Conservation (phyloP, 140 eudicot genomes). For the Bidens hawaiensis region DNA sequence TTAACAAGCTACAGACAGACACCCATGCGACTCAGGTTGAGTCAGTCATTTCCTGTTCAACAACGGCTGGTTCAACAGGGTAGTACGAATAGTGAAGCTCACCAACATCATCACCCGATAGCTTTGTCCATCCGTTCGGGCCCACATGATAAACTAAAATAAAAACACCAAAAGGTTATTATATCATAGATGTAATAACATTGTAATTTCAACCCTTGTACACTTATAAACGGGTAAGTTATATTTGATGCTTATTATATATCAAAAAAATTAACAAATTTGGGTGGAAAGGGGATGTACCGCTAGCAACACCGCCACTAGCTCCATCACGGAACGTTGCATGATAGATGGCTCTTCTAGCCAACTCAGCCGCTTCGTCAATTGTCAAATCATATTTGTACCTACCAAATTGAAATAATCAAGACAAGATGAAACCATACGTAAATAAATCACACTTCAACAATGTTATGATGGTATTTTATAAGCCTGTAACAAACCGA, state of each 20-base stretch:
- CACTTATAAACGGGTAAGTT: not conserved
- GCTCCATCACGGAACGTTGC: constrained; percentile 99
- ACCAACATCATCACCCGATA: constrained; percentile 89
- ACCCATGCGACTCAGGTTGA: constrained; percentile 31
- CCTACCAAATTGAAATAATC: constrained; percentile 28
- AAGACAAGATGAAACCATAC: not conserved
- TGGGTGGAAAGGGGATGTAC: constrained; percentile 31
- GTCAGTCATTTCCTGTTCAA: constrained; percentile 91
- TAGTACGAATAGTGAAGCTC: constrained; percentile 79
- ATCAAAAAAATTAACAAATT: not conserved
- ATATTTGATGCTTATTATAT: no score
- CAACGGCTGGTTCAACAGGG: constrained; percentile 60
- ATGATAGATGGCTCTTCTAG: constrained; percentile 89
- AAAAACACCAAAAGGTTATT: not conserved
- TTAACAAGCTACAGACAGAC: not conserved
- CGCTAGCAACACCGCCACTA: constrained; percentile 99
- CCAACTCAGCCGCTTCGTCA: constrained; percentile 91
- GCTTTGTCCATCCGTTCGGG: constrained; percentile 85
- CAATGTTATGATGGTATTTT: not conserved
- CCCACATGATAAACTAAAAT: constrained; percentile 80
- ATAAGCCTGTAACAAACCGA: no score
- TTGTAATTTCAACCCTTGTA: not conserved
- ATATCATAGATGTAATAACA: not conserved
- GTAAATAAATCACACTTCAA: not conserved
- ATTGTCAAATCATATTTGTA: constrained; percentile 80